These are phyloP conservation scores for Trichodelitschia bisporula DNA, from an alignment of 495 filamentous ascomycete genomes.

Conservation along the genomic window DNA sequence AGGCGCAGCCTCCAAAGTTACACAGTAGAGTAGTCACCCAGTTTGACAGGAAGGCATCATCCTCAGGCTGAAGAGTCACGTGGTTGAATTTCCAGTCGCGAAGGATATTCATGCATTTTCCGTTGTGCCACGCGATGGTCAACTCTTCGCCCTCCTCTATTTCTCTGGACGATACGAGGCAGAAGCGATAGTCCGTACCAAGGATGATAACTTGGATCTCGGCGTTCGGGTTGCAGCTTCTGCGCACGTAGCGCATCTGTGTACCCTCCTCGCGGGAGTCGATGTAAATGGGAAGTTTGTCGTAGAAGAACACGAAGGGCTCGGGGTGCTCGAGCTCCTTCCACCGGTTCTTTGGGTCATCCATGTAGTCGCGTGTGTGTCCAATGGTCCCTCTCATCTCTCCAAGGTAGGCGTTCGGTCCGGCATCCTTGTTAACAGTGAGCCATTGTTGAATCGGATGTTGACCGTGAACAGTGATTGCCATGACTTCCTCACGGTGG, in stretches of 20 bases:
- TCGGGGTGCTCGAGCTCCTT: constrained; percentile 49
- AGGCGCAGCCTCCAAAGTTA: constrained; percentile 77
- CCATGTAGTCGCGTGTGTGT: constrained; percentile 48
- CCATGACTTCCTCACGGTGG: constrained; percentile 21
- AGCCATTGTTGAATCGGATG: constrained; percentile 47
- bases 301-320: constrained; percentile 20
- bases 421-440: constrained; percentile 33
- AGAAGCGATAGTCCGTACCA: constrained; percentile 60
- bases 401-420: constrained; percentile 45
- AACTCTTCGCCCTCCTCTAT: constrained; percentile 38
- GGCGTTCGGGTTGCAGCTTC: constrained; percentile 75
- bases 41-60: constrained; percentile 25
- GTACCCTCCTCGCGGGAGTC: constrained; percentile 73
- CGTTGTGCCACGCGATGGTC: constrained; percentile 41
- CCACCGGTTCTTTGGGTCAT: constrained; percentile 52
- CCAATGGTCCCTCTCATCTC: constrained; percentile 77
- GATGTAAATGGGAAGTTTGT: constrained; percentile 45
- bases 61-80: constrained; percentile 22
- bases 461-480: constrained; percentile 19
- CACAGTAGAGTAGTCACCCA: constrained; percentile 54
- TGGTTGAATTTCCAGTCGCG: constrained; percentile 16
- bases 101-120: constrained; percentile 20
- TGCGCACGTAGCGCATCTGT: constrained; percentile 54
- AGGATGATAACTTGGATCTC: constrained; percentile 58
- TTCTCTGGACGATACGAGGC: constrained; percentile 53